Evolutionary conservation across 768 basidiomycete species (phyloP), one percentile per base, ranked within the genome.

Genomic region (Mycena epipterygia): DNA sequence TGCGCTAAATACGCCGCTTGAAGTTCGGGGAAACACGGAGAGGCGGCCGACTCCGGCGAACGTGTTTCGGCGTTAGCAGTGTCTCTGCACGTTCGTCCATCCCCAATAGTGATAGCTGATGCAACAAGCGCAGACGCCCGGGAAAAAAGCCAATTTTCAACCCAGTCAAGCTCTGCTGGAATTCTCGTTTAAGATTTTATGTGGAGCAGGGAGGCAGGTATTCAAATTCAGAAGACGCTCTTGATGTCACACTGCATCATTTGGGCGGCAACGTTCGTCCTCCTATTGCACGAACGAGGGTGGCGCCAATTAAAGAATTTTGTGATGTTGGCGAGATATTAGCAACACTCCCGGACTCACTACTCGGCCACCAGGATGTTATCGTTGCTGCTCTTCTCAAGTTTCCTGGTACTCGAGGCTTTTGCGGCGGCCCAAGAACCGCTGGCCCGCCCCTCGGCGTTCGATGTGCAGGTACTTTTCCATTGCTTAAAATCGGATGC

Each of bases 381-480:
- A 1, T 56, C 70, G 9, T 57, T 33, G 9, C 25, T 55, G 9
- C 55, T 62, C 52, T 16, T 61, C 39, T 46, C 53, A 16, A 37
- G n/a, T 60, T 33, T 73, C 2, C 56, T 65, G 17, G 56, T 61
- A n/a, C 29, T 62, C 37, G 7, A 42, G 13, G 53, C 64, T 37
- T 44, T 49, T 7, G 60, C 60, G 23, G 55, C 46, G 1, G 35
- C 64, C 7, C 67, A 74, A 44, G 51, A 53, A 37, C 68, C 49
- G 37, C 57, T 67, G 16, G 48, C 57, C 12, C 61, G 64, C n/a
- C 83, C 80, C 37, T 69, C 78, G 39, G 83, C 81, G 70, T 90
- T 84, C 70, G 89, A 90, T 70, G 79, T 89, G 39, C 89, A 89
- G 81, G 89, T 87, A 53, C 16, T 75, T 71, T 37, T 48, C 41